These are phyloP conservation scores for Hypseocharis bilobata DNA, from an alignment of 441 rosid genomes.

Conservation along the genomic window DNA sequence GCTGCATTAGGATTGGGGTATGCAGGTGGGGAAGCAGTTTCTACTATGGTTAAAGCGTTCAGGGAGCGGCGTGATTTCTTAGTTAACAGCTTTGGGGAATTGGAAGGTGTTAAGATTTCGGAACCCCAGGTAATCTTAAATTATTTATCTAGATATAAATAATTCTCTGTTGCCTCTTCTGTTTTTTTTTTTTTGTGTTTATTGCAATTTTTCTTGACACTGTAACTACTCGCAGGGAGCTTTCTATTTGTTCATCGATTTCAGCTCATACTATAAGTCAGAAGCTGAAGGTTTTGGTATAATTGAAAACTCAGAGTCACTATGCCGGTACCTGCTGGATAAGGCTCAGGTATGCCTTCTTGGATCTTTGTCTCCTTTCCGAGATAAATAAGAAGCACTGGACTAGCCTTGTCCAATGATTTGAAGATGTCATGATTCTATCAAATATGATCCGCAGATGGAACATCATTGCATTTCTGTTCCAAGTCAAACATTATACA, in stretches of 20 bases:
- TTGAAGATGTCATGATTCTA: too few species aligned
- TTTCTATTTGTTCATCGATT: conserved; percentile 75
- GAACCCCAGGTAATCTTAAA: conserved; percentile 63
- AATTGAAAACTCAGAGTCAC: conserved; percentile 57
- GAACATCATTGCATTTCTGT: too few species aligned
- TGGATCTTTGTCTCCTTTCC: background rate
- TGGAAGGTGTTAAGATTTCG: conserved; percentile 71
- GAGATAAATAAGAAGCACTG: too few species aligned
- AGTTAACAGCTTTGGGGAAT: conserved; percentile 57
- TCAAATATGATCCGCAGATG: too few species aligned
- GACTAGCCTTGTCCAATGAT: too few species aligned
- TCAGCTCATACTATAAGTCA: conserved; percentile 68
- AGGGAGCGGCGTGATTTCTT: conserved; percentile 83
- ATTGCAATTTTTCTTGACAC: background rate
- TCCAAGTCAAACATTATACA: too few species aligned
- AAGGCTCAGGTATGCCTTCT: conserved; percentile 39
- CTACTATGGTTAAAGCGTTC: conserved; percentile 76
- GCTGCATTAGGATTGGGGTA: conserved; percentile 86
- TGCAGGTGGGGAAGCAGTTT: conserved; percentile 81
- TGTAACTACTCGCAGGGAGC: conserved; percentile 62
- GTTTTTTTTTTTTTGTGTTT: background rate
- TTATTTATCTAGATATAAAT: too few species aligned
- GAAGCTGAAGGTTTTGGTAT: conserved; percentile 66
- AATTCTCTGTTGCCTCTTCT: too few species aligned
- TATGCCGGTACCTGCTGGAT: conserved; percentile 63